These are phyloP conservation scores for Ceratocystis colombiana DNA, from an alignment of 2,329 filamentous ascomycete species.

Conservation along the genomic window DNA sequence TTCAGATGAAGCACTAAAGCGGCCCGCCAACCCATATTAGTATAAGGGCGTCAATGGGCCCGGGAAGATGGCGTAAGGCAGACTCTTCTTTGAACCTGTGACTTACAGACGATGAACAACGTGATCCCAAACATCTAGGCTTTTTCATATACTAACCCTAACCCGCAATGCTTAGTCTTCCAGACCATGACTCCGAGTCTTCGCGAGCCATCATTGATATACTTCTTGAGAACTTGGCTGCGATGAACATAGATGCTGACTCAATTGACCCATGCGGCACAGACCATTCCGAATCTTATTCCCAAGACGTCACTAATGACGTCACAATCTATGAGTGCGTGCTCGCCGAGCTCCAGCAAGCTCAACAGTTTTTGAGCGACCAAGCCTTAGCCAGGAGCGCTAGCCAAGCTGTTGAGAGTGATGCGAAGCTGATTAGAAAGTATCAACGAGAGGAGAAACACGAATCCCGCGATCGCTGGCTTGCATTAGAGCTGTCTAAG, in stretches of 20 bases:
- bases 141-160: not conserved
- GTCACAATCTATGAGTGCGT: not conserved
- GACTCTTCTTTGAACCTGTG: no score
- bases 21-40: not conserved
- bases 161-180: not conserved
- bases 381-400: not conserved
- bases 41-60: not conserved
- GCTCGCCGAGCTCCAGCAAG: not conserved
- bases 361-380: not conserved
- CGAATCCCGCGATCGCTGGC: not conserved
- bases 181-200: not conserved
- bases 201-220: not conserved
- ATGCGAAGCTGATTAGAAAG: not conserved
- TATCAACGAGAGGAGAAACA: not conserved
- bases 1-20: not conserved
- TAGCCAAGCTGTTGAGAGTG: not conserved
- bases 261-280: not conserved
- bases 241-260: not conserved
- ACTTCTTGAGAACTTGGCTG: conserved; percentile 1
- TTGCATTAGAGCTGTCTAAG: conserved; percentile 1
- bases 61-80: not conserved
- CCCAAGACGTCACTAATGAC: not conserved
- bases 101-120: no score
- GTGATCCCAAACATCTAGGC: not conserved
- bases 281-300: not conserved